Percentiles rank a stretch among this genome's conserved stretches.
Evolutionary conservation across 345 rosid genomes (phyloP).

Genomic region (Citrus reticulata): DNA sequence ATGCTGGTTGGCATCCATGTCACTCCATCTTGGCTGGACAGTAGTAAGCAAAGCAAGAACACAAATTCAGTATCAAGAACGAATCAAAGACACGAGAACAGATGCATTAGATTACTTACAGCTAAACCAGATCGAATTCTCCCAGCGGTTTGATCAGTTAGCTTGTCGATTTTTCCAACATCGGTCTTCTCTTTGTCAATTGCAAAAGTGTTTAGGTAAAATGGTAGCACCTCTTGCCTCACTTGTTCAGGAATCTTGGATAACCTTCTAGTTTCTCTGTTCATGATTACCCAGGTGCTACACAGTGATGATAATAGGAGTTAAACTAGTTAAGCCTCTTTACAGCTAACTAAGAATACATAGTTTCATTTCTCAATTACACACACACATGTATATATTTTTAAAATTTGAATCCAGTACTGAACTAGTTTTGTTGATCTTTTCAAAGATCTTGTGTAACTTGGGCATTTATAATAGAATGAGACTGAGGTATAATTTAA

Average conservation of each 20-base stretch:
- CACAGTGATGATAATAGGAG: not conserved
- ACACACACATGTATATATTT: too few species aligned
- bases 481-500: too few species aligned
- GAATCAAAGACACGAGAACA: too few species aligned
- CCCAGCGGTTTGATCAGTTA: slow-evolving; percentile 46
- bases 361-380: too few species aligned
- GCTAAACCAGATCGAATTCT: slow-evolving; percentile 45
- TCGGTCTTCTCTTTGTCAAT: slow-evolving; percentile 37
- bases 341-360: not conserved
- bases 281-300: slow-evolving; percentile 77
- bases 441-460: too few species aligned
- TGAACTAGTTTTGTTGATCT: too few species aligned
- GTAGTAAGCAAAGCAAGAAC: not conserved
- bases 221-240: slow-evolving; percentile 44
- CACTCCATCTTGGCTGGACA: slow-evolving; percentile 68
- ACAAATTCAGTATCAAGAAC: not conserved
- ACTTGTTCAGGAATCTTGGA: slow-evolving; percentile 63
- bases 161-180: slow-evolving; percentile 43
- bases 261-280: slow-evolving; percentile 53
- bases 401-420: too few species aligned
- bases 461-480: too few species aligned
- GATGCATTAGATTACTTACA: slow-evolving; percentile 21
- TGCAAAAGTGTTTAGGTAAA: slow-evolving; percentile 34
- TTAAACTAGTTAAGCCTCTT: not conserved
- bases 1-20: slow-evolving; percentile 70